Percentiles rank a stretch among this genome's conserved stretches.
phyloP scores from a whole-genome alignment of 1,139 yeast genomes.

The Debaryomyces sp. region DNA sequence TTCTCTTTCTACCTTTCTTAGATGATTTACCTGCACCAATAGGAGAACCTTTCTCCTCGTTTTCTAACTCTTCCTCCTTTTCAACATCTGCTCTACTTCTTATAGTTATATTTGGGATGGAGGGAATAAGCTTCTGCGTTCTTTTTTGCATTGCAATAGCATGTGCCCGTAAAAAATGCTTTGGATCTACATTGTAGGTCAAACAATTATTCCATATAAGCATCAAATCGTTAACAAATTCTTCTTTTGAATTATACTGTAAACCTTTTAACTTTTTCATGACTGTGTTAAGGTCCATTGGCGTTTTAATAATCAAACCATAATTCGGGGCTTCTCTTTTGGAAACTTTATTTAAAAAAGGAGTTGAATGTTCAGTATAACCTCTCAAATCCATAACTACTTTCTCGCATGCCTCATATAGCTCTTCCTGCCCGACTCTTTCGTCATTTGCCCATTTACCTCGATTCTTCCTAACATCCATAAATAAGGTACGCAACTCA shows the following conservation, averaged over 20 bases:
- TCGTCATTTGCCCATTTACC: constrained; percentile 98
- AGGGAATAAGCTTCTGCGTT: constrained; percentile 71
- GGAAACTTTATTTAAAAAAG: constrained; percentile 90
- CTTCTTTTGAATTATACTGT: constrained; percentile 81
- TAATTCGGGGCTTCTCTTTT: constrained; percentile 98
- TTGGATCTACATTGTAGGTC: constrained; percentile 92
- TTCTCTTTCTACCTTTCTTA: constrained; percentile 47
- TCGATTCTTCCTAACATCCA: constrained; percentile 92
- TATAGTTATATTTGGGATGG: constrained; percentile 85
- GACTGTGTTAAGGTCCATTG: constrained; percentile 97
- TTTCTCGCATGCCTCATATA: constrained; percentile 95
- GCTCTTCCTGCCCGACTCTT: constrained; percentile 93
- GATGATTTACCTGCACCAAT: constrained; percentile 36
- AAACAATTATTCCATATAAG: constrained; percentile 95
- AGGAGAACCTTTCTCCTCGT: constrained; percentile 34
- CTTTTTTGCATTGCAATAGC: constrained; percentile 96
- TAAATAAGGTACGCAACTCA: constrained; percentile 80
- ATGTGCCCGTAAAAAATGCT: constrained; percentile 86
- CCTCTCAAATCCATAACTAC: constrained; percentile 89
- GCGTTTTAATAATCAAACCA: constrained; percentile 83
- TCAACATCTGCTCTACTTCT: constrained; percentile 86
- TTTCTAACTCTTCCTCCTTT: constrained; percentile 58
- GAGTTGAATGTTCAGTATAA: constrained; percentile 95
- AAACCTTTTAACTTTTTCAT: constrained; percentile 82
- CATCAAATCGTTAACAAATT: constrained; percentile 91